Percentiles rank a stretch among this genome's conserved stretches.
Evolutionary conservation across 768 basidiomycete genomes (phyloP).

Genomic region (Gymnopilus dilepis): DNA sequence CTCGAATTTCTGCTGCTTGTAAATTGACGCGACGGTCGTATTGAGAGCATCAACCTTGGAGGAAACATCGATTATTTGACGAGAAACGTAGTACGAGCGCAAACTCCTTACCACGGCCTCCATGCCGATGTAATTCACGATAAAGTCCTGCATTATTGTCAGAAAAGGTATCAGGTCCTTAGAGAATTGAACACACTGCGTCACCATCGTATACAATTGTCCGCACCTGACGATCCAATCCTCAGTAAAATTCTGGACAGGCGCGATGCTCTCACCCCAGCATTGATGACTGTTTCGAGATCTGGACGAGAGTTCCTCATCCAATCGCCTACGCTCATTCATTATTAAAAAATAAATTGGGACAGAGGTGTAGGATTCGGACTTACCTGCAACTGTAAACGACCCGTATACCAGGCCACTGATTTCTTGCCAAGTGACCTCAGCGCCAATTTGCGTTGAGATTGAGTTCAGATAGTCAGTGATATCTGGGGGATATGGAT

Average conservation of each 20-base stretch:
- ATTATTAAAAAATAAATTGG: too few relatives aligned
- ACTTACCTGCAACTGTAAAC: slow-evolving; percentile 20
- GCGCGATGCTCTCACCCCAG: slow-evolving; percentile 42
- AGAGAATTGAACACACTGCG: slow-evolving; percentile 43
- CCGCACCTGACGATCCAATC: slow-evolving; percentile 33
- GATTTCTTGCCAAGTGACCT: slow-evolving; percentile 44
- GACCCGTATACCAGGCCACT: slow-evolving; percentile 46
- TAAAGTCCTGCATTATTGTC: slow-evolving; percentile 45
- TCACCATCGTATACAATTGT: slow-evolving; percentile 63
- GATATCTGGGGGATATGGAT: slow-evolving; percentile 53
- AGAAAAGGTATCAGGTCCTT: too few relatives aligned
- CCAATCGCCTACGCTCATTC: slow-evolving; percentile 55
- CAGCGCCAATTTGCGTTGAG: slow-evolving; percentile 45
- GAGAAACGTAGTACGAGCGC: background rate
- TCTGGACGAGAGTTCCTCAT: slow-evolving; percentile 55
- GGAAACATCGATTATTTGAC: background rate
- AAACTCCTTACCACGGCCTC: slow-evolving; percentile 54
- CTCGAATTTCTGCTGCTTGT: slow-evolving; percentile 46
- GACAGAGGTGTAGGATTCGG: too few relatives aligned
- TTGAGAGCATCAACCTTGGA: slow-evolving; percentile 50
- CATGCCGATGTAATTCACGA: slow-evolving; percentile 59
- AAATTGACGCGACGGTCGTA: slow-evolving; percentile 49
- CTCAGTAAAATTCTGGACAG: background rate
- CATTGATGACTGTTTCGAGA: slow-evolving; percentile 62
- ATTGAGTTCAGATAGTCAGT: slow-evolving; percentile 34